Evolutionary conservation across 345 rosid species (phyloP).

Genomic region (Psidium friedrichsthalianum): DNA sequence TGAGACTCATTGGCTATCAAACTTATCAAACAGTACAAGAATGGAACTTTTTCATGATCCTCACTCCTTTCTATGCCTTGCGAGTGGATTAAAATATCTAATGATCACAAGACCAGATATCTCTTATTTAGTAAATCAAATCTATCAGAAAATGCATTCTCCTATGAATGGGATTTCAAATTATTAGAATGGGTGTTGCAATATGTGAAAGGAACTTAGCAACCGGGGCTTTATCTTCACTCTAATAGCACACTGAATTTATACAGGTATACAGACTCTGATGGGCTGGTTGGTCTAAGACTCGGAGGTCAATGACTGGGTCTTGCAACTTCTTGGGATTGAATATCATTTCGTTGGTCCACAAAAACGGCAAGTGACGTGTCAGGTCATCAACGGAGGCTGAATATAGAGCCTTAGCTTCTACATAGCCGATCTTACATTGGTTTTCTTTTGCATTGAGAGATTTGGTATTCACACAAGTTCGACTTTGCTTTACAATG

Average conservation of each 20-base stretch:
- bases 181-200: not conserved
- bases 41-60: not conserved
- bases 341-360: not conserved
- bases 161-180: not conserved
- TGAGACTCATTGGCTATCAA: not conserved
- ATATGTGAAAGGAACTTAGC: not conserved
- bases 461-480: not conserved
- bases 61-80: not conserved
- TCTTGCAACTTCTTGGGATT: not conserved
- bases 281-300: not conserved
- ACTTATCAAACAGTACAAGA: not conserved
- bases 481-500: not conserved
- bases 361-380: not conserved
- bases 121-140: not conserved
- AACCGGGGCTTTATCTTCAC: not conserved
- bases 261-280: not conserved
- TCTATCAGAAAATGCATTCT: not conserved
- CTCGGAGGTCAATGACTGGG: not conserved
- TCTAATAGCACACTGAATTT: not conserved
- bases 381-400: not conserved
- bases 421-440: not conserved
- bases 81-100: not conserved
- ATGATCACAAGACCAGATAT: not conserved
- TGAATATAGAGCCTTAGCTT: not conserved
- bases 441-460: not conserved